These are phyloP conservation scores for Debaryomyces udenii DNA, from an alignment of 1,139 yeast genomes.

Conservation along the genomic window DNA sequence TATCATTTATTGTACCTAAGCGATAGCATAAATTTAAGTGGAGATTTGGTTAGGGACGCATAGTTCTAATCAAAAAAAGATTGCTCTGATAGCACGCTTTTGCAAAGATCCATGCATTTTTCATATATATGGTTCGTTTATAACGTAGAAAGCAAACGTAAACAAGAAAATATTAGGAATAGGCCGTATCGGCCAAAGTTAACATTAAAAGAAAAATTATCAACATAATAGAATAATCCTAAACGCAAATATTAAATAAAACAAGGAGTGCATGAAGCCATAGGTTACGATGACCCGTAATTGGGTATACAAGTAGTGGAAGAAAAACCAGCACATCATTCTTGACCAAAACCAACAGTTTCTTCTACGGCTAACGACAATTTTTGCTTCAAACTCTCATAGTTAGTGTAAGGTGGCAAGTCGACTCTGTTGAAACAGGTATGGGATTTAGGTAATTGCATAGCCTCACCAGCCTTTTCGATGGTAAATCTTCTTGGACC, in stretches of 20 bases:
- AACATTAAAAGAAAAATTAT: slow-evolving; percentile 1
- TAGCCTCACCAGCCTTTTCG: slow-evolving; percentile 94
- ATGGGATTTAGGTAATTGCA: slow-evolving; percentile 94
- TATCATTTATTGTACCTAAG: not conserved
- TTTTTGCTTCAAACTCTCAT: slow-evolving; percentile 76
- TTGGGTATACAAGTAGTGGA: not conserved
- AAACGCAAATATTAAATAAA: slow-evolving; percentile 6
- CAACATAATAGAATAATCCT: slow-evolving; percentile 5
- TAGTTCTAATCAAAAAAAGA: not conserved
- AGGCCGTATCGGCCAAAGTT: not conserved
- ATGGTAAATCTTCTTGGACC: slow-evolving; percentile 98
- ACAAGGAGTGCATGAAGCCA: slow-evolving; percentile 1
- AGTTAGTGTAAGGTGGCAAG: slow-evolving; percentile 79
- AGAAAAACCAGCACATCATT: slow-evolving; percentile 39
- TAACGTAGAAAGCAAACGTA: slow-evolving; percentile 1
- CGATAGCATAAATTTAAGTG: slow-evolving; percentile 1
- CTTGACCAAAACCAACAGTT: slow-evolving; percentile 96
- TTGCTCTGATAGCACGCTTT: slow-evolving; percentile 1
- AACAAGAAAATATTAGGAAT: slow-evolving; percentile 3
- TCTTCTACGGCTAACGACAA: slow-evolving; percentile 88
- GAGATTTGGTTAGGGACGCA: slow-evolving; percentile 8
- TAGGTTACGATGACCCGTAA: not conserved
- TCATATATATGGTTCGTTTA: not conserved
- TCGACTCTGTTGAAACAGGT: slow-evolving; percentile 95
- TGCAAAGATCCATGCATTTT: no score